These are phyloP conservation scores for Saccharum hybrid DNA, from an alignment of 202 grass and related monocot genomes.

Conservation along the genomic window DNA sequence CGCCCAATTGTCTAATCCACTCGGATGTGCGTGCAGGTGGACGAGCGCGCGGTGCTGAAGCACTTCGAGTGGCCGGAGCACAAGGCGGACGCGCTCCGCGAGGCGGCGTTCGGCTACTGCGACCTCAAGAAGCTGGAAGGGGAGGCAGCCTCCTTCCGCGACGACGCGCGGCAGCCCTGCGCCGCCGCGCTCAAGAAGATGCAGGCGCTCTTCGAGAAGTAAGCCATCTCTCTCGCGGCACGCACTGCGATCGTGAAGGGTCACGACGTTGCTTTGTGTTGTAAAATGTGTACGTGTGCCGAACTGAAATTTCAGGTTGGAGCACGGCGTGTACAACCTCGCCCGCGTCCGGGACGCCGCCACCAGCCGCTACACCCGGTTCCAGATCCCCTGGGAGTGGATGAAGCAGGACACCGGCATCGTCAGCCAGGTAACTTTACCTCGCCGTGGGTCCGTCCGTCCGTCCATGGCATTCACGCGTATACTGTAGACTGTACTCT, in stretches of 20 bases:
- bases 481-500: not conserved
- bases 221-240: not conserved
- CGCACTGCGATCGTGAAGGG: not conserved
- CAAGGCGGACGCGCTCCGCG: slow-evolving; percentile 94
- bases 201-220: slow-evolving; percentile 95
- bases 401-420: slow-evolving; percentile 81
- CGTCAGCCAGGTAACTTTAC: slow-evolving; percentile 64
- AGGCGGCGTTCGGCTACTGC: slow-evolving; percentile 94
- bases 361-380: slow-evolving; percentile 68
- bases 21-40: slow-evolving; percentile 54
- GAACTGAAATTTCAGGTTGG: slow-evolving; percentile 49
- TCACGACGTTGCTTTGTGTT: not conserved
- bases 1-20: not conserved
- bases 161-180: slow-evolving; percentile 72
- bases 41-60: slow-evolving; percentile 97
- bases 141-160: slow-evolving; percentile 65
- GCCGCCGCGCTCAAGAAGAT: slow-evolving; percentile 84
- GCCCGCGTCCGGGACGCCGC: slow-evolving; percentile 76
- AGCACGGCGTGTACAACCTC: slow-evolving; percentile 91
- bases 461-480: not conserved
- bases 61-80: slow-evolving; percentile 98
- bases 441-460: not conserved
- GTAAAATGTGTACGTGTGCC: not conserved
- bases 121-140: slow-evolving; percentile 84
- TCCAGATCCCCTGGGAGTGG: slow-evolving; percentile 89